A percentile compares a stretch with the other conserved stretches of the same genome.
Evolutionary conservation across 2,329 filamentous ascomycete species (phyloP).

Genomic region (Fusarium sp.): DNA sequence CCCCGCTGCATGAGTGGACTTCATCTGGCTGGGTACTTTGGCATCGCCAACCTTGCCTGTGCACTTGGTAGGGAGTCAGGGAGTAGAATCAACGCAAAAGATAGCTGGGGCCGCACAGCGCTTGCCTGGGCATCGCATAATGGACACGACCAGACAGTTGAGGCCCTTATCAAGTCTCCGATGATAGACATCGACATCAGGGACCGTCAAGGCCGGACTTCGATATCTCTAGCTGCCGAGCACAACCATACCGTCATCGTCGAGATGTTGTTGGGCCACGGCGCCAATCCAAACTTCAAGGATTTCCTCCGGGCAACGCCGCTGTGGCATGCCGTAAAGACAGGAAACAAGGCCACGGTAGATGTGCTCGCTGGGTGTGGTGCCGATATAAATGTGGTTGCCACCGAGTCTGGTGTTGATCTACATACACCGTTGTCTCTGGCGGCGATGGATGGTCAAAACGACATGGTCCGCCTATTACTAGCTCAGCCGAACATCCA

Average conservation of each 20-base stretch:
- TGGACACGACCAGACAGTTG: background rate
- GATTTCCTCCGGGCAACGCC: background rate
- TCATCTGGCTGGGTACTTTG: background rate
- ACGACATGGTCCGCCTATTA: background rate
- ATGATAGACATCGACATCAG: background rate
- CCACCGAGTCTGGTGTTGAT: fast-evolving
- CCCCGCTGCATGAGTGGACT: background rate
- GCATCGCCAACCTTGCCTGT: background rate
- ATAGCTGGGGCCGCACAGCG: background rate
- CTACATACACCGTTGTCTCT: background rate
- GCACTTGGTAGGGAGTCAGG: background rate
- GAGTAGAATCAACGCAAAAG: background rate
- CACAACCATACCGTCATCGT: background rate
- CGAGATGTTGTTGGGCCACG: background rate
- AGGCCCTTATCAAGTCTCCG: background rate
- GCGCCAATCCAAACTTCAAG: background rate
- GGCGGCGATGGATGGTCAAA: background rate
- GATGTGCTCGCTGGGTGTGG: background rate
- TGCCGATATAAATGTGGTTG: background rate
- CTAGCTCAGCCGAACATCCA: background rate
- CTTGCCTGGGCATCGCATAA: background rate
- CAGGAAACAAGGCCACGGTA: background rate
- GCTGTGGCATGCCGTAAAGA: background rate
- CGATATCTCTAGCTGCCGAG: background rate
- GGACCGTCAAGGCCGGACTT: background rate